phyloP scores from a whole-genome alignment of 1,284 basidiomycete genomes.

The Ganoderma boninense region DNA sequence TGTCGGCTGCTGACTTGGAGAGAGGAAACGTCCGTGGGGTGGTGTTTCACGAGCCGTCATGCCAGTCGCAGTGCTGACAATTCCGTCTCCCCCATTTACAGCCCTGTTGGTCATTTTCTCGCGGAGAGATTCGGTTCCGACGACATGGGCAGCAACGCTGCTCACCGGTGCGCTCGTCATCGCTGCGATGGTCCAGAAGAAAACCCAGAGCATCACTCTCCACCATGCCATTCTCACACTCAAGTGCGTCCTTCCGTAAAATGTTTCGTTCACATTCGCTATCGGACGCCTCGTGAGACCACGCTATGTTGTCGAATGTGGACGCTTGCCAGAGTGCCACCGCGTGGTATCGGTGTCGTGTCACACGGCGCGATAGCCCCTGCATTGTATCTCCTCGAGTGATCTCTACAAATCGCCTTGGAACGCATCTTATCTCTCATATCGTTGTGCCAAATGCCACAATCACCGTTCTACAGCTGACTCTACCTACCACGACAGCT shows the following conservation, averaged over 20 bases:
- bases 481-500: conserved; percentile 26
- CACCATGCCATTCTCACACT: conserved; percentile 41
- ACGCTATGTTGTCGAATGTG: neutral
- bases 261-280: neutral
- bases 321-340: no score
- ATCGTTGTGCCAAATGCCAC: neutral
- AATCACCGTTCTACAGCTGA: conserved; percentile 1
- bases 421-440: no score
- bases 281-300: neutral
- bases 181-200: conserved; percentile 40
- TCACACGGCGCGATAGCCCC: no score
- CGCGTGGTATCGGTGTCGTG: neutral
- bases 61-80: conserved; percentile 11
- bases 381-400: no score
- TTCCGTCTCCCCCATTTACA: conserved; percentile 16
- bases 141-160: conserved; percentile 41
- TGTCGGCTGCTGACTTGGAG: neutral
- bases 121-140: conserved; percentile 39
- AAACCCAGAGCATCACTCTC: conserved; percentile 33
- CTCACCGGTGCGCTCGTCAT: conserved; percentile 40
- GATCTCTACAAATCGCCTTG: no score
- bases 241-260: conserved; percentile 41
- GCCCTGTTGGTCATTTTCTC: conserved; percentile 41
- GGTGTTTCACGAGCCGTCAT: conserved; percentile 2
- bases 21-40: neutral